Conservation (phyloP, 441 rosid genomes). For the Syzygium syzygioides region DNA sequence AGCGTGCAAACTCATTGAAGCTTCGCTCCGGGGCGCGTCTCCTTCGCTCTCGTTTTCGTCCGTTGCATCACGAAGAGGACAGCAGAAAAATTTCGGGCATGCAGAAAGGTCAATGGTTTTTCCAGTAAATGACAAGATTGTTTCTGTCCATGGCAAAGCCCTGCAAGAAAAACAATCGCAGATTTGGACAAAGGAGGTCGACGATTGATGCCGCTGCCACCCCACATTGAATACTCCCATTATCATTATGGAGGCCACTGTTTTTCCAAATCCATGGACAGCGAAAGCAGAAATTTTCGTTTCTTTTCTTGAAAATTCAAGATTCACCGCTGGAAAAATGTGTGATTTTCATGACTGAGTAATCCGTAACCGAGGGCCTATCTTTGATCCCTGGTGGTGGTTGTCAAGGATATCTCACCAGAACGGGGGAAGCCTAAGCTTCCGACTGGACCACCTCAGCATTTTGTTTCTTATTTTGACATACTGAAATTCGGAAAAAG, state of each 20-base stretch:
- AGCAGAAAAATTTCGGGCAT: background rate
- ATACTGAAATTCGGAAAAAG: too few relatives aligned
- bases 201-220: background rate
- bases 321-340: background rate
- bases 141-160: background rate
- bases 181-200: background rate
- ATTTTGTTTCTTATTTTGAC: too few relatives aligned
- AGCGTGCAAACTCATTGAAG: background rate
- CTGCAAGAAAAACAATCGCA: background rate
- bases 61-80: background rate
- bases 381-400: too few relatives aligned
- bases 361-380: too few relatives aligned
- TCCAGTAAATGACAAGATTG: background rate
- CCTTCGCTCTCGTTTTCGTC: background rate
- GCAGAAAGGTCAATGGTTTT: slow-evolving; percentile 1
- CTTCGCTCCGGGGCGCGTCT: background rate
- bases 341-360: too few relatives aligned
- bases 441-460: too few relatives aligned
- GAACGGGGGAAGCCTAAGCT: too few relatives aligned
- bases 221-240: background rate
- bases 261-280: background rate
- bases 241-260: background rate
- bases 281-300: background rate
- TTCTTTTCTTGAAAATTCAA: background rate
- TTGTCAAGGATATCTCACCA: too few relatives aligned